A percentile compares a stretch with the other conserved stretches of the same genome.
phyloP scores from a whole-genome alignment of 108 stramenopile genomes.

The Cyclotella baltica region DNA sequence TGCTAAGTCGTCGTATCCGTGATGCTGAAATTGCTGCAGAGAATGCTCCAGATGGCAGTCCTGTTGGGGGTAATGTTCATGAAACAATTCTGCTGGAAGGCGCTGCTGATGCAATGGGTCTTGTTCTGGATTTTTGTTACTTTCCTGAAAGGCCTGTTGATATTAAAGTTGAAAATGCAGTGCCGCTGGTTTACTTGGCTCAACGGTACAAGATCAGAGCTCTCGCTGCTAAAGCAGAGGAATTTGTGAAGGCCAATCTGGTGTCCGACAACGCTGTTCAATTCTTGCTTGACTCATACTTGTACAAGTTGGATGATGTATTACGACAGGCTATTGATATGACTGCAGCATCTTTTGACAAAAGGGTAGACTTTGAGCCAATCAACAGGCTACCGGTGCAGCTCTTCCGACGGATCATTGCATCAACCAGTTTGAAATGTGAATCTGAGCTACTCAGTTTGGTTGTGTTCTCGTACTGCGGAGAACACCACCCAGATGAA shows the following conservation, averaged over 20 bases:
- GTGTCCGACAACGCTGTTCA: slow-evolving; percentile 36
- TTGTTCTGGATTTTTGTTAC: slow-evolving; percentile 51
- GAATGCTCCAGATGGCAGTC: slow-evolving; percentile 35
- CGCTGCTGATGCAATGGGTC: slow-evolving; percentile 44
- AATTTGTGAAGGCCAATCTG: slow-evolving; percentile 39
- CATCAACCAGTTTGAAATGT: slow-evolving; percentile 36
- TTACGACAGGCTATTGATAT: slow-evolving; percentile 48
- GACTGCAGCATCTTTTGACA: slow-evolving; percentile 43
- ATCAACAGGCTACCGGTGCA: slow-evolving; percentile 45
- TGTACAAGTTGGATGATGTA: slow-evolving; percentile 49
- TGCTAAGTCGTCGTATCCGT: slow-evolving; percentile 48
- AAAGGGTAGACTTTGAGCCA: slow-evolving; percentile 48
- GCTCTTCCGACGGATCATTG: slow-evolving; percentile 44
- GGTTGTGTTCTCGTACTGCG: slow-evolving; percentile 56
- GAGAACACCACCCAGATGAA: slow-evolving; percentile 48
- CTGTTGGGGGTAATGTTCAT: slow-evolving; percentile 40
- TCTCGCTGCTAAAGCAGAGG: slow-evolving; percentile 38
- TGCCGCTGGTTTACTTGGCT: slow-evolving; percentile 47
- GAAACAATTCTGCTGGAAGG: slow-evolving; percentile 49
- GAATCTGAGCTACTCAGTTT: slow-evolving; percentile 53
- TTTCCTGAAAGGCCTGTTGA: slow-evolving; percentile 38
- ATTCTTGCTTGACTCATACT: slow-evolving; percentile 45
- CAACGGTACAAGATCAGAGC: slow-evolving; percentile 51
- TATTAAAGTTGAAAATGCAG: slow-evolving; percentile 50
- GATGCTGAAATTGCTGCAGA: slow-evolving; percentile 36